Evolutionary conservation across 192 early-diverging fungal species (phyloP).

Genomic region (Umbelopsis ramanniana): DNA sequence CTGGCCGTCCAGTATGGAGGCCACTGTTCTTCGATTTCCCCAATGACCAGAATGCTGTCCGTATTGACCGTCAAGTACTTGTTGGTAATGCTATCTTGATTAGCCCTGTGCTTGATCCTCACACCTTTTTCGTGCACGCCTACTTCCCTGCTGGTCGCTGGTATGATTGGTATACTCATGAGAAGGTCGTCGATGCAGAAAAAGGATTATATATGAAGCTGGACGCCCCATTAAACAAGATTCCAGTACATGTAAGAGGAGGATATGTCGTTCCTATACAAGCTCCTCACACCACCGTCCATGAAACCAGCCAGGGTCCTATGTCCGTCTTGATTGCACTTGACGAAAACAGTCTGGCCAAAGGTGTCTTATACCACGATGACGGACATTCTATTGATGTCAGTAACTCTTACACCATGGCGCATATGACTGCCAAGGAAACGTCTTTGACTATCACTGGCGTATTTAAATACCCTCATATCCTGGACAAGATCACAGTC

Average conservation of each 20-base stretch:
- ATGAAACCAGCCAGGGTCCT: slow-evolving; percentile 46
- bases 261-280: slow-evolving; percentile 61
- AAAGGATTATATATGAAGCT: slow-evolving; percentile 28
- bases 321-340: slow-evolving; percentile 57
- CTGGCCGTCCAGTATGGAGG: slow-evolving; percentile 57
- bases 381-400: slow-evolving; percentile 57
- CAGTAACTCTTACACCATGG: slow-evolving; percentile 19
- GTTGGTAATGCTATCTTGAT: slow-evolving; percentile 61
- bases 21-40: slow-evolving; percentile 62
- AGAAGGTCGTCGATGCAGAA: slow-evolving; percentile 22
- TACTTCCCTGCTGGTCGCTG: slow-evolving; percentile 66
- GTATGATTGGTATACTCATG: slow-evolving; percentile 63
- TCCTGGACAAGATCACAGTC: not conserved
- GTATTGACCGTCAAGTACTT: slow-evolving; percentile 63
- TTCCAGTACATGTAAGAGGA: slow-evolving; percentile 65
- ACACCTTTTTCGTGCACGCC: slow-evolving; percentile 55
- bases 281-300: slow-evolving; percentile 49
- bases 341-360: slow-evolving; percentile 47
- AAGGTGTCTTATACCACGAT: slow-evolving; percentile 62
- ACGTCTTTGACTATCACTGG: slow-evolving; percentile 24
- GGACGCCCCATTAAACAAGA: slow-evolving; percentile 52
- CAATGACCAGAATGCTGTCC: slow-evolving; percentile 23
- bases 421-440: slow-evolving; percentile 7
- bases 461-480: slow-evolving; percentile 30
- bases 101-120: slow-evolving; percentile 56